Base-by-base conservation (phyloP, 2,329 filamentous ascomycete species). In the Xylariaceae sp. region DNA sequence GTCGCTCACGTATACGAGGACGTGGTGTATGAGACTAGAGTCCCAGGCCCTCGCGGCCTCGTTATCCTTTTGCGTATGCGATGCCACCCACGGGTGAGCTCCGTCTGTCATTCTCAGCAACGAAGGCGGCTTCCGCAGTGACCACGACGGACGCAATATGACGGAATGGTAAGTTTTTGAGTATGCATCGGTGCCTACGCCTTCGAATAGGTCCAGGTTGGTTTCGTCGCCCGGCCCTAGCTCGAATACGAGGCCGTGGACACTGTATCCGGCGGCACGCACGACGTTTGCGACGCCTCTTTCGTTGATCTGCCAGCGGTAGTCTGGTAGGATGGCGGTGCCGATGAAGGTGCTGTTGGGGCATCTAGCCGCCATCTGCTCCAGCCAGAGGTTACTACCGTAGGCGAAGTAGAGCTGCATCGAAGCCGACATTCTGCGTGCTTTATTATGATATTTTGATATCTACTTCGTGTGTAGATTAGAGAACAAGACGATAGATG, bases 341-440 rank as follows among this genome's bases (percentile, higher is more conserved):
- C 54, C 54, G 3, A 27, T 2, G 9, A 46, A 52, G 12, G 30
- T 34, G 41, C 49, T 52, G 30, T 49, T 45, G 2, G 54, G 54
- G 34, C 45, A 55, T n/a, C 49, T 30, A 3, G 11, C 12, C 1
- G 49, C 49, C 53, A 52, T 55, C 34, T 52, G 53, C 4, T 45
- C 6, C 26, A 55, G 37, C 48, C 53, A 55, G 31, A 55, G 49
- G 30, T 52, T 55, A 26, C 40, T 52, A 11, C 45, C 53, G 46
- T 52, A 52, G 34, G 49, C 49, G 31, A 55, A 52, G 41, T 55
- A 46, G 41, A 55, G 54, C 49, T 55, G 49, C 40, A 44, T 44
- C 12, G 44, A 19, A 42, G 29, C 37, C 26, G 41, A 19, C 51
- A 50, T 54, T 45, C 42, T 41, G 42, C 4, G 41, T 39, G 39